Base-by-base conservation (phyloP, 2,329 filamentous ascomycete species). In the Emericellopsis cladophorae region DNA sequence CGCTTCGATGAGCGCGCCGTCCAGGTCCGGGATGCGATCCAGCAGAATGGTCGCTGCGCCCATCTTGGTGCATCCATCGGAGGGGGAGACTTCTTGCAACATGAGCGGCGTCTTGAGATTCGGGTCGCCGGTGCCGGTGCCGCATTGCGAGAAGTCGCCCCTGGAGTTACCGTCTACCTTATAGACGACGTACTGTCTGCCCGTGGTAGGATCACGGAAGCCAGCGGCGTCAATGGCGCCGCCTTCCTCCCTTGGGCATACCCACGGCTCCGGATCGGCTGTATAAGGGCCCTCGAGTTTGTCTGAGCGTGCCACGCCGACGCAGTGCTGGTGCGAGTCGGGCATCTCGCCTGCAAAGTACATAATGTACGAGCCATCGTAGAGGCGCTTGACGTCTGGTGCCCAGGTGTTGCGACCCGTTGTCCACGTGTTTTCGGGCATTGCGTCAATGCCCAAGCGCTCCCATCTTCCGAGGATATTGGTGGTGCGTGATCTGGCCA, bases 81-180 rank as follows among this genome's bases (percentile, higher is more conserved):
- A 63, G 2, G 54, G 48, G 10, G 55, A 54, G 9, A 78, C 63
- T 40, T 65, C 56, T 47, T 79, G 74, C 18, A 79, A 59, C 58
- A 76, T 66, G 45, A 80, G 66, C 0, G 76, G 74, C 32, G 76
- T 80, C 12, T 59, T 42, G 10, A 54, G 49, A 10, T 60, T 48
- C 9, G 64, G 65, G 24, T 45, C 36, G 21, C 55, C 53, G 14
- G 62, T 55, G n/a, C 53, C 61, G 45, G 70, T 73, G 35, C 57
- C 54, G 45, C 66, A 70, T 44, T 36, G 26, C 18, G 41, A 37
- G 22, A 16, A 31, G 12, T 11, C 31, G 4, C 61, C 61, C 31
- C 70, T 55, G 43, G 62, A 64, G 56, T 81, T 82, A 31, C 78
- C 78, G 54, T 84, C 79, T 22, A 81, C 62, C 55, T 83, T 84